phyloP scores from a whole-genome alignment of 306 rosid genomes.

The Medicago truncatula region DNA sequence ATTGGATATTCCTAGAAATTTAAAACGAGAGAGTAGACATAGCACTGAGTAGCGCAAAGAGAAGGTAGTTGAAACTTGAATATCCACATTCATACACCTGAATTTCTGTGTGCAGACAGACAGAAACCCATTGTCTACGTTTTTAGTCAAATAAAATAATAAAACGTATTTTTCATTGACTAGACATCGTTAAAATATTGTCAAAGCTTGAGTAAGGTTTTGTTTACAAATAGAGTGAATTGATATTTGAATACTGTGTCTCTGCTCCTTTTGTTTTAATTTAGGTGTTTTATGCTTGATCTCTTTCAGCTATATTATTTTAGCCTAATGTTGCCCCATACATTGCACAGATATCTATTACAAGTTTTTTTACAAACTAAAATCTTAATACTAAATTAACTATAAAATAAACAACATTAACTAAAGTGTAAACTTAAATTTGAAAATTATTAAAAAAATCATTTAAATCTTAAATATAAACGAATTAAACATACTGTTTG shows the following conservation, averaged over 20 bases:
- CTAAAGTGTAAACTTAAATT: neutral
- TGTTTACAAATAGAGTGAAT: neutral
- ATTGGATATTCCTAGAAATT: neutral
- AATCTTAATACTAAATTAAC: neutral
- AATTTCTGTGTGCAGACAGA: neutral
- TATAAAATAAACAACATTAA: conserved; percentile 2
- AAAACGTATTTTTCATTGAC: neutral
- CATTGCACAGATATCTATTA: neutral
- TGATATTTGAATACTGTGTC: neutral
- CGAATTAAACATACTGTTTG: neutral
- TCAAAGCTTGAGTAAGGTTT: neutral
- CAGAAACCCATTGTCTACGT: neutral
- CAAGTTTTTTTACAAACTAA: neutral
- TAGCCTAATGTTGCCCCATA: neutral
- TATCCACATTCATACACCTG: neutral
- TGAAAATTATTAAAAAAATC: neutral
- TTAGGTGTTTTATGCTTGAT: neutral
- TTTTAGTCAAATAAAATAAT: neutral
- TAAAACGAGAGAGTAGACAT: neutral
- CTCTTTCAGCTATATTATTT: neutral
- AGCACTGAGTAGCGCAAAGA: neutral
- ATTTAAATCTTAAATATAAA: neutral
- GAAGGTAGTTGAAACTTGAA: conserved; percentile 1
- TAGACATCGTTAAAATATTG: neutral
- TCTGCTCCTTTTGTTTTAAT: neutral